Percentiles rank a stretch among this genome's conserved stretches.
Evolutionary conservation across 2,329 filamentous ascomycete genomes (phyloP).

Genomic region (Reticulascus tulasneorum): DNA sequence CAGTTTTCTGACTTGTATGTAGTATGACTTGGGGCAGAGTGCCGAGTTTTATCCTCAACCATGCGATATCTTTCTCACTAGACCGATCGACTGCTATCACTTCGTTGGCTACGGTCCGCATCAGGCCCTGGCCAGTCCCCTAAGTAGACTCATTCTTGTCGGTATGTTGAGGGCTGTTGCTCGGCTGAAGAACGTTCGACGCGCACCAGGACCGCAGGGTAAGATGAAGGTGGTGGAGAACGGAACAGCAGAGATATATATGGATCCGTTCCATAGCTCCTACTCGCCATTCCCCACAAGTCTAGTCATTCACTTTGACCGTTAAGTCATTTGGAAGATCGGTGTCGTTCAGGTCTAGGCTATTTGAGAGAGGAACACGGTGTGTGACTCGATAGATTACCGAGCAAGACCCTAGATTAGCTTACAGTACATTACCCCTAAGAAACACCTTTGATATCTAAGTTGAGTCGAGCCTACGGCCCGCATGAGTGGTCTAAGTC

Average conservation of each 20-base stretch:
- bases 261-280: conserved; percentile 66
- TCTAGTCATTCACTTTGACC: conserved; percentile 44
- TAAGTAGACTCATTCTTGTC: conserved; percentile 58
- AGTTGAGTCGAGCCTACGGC: no score
- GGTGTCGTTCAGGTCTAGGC: no score
- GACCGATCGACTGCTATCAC: conserved; percentile 62
- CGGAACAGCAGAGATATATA: conserved; percentile 46
- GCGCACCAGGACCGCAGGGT: conserved; percentile 61
- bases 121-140: conserved; percentile 57
- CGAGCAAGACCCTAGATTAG: no score
- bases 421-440: no score
- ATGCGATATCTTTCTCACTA: conserved; percentile 55
- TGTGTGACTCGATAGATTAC: no score
- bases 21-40: no score
- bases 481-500: no score
- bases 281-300: no score
- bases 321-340: conserved; percentile 55
- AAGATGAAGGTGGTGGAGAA: conserved; percentile 61
- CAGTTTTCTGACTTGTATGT: conserved; percentile 41
- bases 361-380: no score
- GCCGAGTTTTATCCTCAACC: conserved; percentile 58
- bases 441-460: no score
- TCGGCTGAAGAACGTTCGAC: conserved; percentile 54
- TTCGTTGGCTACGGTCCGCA: conserved; percentile 61
- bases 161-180: conserved; percentile 67